A percentile compares a stretch with the other conserved stretches of the same genome.
Conservation (phyloP, 169 alveolate genomes). For the Miamiensis avidus region DNA sequence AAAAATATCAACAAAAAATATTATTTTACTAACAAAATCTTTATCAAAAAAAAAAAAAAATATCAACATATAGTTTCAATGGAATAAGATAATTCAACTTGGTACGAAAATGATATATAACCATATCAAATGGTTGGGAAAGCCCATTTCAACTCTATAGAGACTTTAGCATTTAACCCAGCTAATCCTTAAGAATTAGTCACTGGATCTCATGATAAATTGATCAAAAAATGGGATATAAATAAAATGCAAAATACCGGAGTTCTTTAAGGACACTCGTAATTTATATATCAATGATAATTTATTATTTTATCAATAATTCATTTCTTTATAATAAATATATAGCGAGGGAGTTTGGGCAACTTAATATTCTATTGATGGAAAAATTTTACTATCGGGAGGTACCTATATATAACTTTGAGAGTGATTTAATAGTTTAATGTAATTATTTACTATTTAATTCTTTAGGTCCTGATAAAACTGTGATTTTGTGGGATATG, state of each 20-base stretch:
- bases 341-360: slow-evolving; percentile 50
- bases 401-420: too few species aligned
- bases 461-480: slow-evolving; percentile 33
- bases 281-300: neutral
- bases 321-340: too few species aligned
- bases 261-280: slow-evolving; percentile 33
- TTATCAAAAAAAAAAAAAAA: too few species aligned
- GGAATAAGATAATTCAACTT: neutral
- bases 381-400: slow-evolving; percentile 35
- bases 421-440: too few species aligned
- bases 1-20: too few species aligned
- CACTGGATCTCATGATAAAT: slow-evolving; percentile 49
- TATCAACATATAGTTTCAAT: neutral
- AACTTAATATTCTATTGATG: slow-evolving; percentile 29
- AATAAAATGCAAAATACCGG: slow-evolving; percentile 18
- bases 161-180: slow-evolving; percentile 25
- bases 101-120: slow-evolving; percentile 36
- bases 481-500: slow-evolving; percentile 43
- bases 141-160: slow-evolving; percentile 48
- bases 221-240: slow-evolving; percentile 42
- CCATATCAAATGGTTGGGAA: slow-evolving; percentile 23
- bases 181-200: slow-evolving; percentile 20
- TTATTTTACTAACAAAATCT: neutral
- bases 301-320: too few species aligned
- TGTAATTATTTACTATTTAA: too few species aligned